Evolutionary conservation across 495 filamentous ascomycete species (phyloP).

Genomic region (Parachaetomium inaequale): DNA sequence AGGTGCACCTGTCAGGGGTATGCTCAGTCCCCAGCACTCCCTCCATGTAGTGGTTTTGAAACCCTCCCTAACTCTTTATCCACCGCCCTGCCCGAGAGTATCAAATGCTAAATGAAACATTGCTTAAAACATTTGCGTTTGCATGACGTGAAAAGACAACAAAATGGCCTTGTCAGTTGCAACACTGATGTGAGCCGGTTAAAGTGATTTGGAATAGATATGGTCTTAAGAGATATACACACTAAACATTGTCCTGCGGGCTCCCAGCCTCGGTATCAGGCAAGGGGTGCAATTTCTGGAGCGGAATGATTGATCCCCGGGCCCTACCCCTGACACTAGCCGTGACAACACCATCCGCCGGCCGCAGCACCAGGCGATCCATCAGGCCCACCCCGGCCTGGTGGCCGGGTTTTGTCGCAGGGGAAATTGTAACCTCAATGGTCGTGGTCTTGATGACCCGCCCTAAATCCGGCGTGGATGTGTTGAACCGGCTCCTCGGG

Average conservation of each 20-base stretch:
- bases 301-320: constrained; percentile 46
- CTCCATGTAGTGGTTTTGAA: too few relatives aligned
- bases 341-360: constrained; percentile 10
- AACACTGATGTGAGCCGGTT: too few relatives aligned
- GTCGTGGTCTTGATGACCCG: constrained; percentile 31
- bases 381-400: not conserved
- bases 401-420: not conserved
- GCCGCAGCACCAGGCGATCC: constrained; percentile 1
- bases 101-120: too few relatives aligned
- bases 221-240: not conserved
- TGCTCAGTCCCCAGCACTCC: too few relatives aligned
- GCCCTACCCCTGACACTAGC: constrained; percentile 34
- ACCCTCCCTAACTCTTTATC: too few relatives aligned
- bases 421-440: constrained; percentile 27
- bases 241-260: not conserved
- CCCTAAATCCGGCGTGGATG: not conserved
- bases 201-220: too few relatives aligned
- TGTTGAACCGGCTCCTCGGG: constrained; percentile 4
- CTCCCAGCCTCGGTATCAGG: constrained; percentile 21
- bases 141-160: too few relatives aligned
- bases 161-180: too few relatives aligned
- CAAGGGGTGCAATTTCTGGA: constrained; percentile 53
- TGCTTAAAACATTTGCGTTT: too few relatives aligned
- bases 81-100: too few relatives aligned
- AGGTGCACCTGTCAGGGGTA: too few relatives aligned